Conservation (phyloP, 345 rosid genomes). For the Populus nigra region DNA sequence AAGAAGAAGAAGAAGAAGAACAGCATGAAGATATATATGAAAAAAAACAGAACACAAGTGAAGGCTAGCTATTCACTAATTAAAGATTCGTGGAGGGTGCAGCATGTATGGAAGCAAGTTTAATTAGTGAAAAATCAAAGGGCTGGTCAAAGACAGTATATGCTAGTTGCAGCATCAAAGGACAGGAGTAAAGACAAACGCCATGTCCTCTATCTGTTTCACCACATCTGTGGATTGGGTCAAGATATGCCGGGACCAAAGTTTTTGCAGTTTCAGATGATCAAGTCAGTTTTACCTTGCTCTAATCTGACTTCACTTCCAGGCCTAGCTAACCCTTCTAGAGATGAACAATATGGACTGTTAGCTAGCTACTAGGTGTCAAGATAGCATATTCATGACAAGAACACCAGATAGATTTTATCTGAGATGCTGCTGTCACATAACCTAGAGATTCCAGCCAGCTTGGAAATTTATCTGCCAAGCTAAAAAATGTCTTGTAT, state of each 20-base stretch:
- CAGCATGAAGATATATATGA: not conserved
- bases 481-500: not conserved
- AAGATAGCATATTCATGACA: not conserved
- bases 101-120: not conserved
- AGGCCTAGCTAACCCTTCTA: not conserved
- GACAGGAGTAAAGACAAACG: constrained; percentile 10
- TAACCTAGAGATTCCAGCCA: not conserved
- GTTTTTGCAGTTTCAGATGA: not conserved
- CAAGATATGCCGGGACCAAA: not conserved
- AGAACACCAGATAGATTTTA: not conserved
- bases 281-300: not conserved
- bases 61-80: not conserved
- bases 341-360: not conserved
- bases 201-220: constrained; percentile 4
- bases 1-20: not conserved
- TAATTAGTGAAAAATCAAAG: constrained; percentile 17
- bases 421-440: not conserved
- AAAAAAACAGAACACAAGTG: not conserved
- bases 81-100: no score
- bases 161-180: constrained; percentile 13
- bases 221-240: not conserved
- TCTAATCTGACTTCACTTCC: not conserved
- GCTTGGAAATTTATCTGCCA: not conserved
- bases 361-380: not conserved
- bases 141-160: constrained; percentile 28